Base-by-base conservation (phyloP, 1,139 yeast genomes). In the Protomyces gravidus region DNA sequence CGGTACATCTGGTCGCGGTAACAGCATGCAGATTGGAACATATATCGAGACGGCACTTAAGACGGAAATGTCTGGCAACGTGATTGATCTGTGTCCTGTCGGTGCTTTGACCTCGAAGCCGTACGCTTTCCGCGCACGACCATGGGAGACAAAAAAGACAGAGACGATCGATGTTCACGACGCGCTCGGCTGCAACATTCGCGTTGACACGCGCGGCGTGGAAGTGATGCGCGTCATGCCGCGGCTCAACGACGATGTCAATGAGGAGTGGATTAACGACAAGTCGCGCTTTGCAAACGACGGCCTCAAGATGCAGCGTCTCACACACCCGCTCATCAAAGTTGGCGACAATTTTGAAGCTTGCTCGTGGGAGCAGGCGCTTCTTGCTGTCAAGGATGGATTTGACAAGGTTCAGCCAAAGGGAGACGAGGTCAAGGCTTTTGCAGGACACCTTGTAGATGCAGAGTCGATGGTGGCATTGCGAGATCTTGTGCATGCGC, bases 81-180 rank as follows among this genome's bases (percentile, higher is more conserved):
- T 88, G 67, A 82, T 88, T 67, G 96, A 88, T 71, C 79, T 88
- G 68, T 88, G 96, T 76, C 96, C 96, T 39, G 96, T 88, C 64
- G 96, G 96, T 68, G 96, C 96, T 2, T 81, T 88, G 69, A 87
- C 95, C 51, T 83, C 89, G 32, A 88, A 88, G 74, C 96, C 96
- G 46, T 87, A 88, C 69, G 90, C 95, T 25, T 88, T 88, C 78
- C 84, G 82, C 72, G 95, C 95, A 19, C 83, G 96, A 73, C 95
- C 96, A 47, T 88, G 96, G 96, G 96, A 88, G 75, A 80, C 88
- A 71, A 88, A 87, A 78, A 83, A 88, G 78, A 86, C 95, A 57
- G 96, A 88, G 74, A 80, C 92, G 59, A 82, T 88, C 68, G 96
- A 88, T 73, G 95, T 88, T 28, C 75, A 84, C 76, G 96, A 88